These are phyloP conservation scores for Claviceps paspali DNA, from an alignment of 2,329 filamentous ascomycete genomes.

Conservation along the genomic window DNA sequence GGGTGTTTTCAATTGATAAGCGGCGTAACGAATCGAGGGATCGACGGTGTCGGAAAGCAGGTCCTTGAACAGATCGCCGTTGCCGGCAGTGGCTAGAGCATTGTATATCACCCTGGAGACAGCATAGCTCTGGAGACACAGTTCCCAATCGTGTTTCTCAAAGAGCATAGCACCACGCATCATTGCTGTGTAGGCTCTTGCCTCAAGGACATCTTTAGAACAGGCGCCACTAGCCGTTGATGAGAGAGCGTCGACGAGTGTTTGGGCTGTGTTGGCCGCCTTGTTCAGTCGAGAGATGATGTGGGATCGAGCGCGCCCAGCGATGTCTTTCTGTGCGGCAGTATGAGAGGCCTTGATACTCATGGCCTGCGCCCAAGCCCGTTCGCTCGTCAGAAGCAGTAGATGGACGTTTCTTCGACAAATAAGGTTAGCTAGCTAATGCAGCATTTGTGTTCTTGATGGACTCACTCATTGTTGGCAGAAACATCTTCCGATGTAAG, in stretches of 20 bases:
- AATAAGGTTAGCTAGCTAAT: background rate
- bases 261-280: slow-evolving; percentile 53
- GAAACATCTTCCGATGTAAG: slow-evolving; percentile 63
- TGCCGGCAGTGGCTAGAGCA: slow-evolving; percentile 44
- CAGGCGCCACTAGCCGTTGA: slow-evolving; percentile 51
- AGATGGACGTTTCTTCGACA: slow-evolving; percentile 53
- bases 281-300: slow-evolving; percentile 80
- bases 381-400: slow-evolving; percentile 73
- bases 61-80: slow-evolving; percentile 70
- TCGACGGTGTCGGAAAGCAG: slow-evolving; percentile 76
- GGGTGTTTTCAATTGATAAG: slow-evolving; percentile 79
- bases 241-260: slow-evolving; percentile 51
- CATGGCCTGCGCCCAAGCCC: slow-evolving; percentile 93
- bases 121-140: slow-evolving; percentile 61
- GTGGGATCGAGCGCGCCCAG: slow-evolving; percentile 67
- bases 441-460: background rate
- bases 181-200: slow-evolving; percentile 65
- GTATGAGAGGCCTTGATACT: slow-evolving; percentile 75
- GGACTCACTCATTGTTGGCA: slow-evolving; percentile 4
- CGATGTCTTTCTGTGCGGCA: slow-evolving; percentile 63
- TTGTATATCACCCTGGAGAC: slow-evolving; percentile 70
- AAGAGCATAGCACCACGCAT: slow-evolving; percentile 66
- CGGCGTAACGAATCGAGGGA: slow-evolving; percentile 84
- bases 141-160: slow-evolving; percentile 76
- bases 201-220: slow-evolving; percentile 63